Evolutionary conservation across 306 rosid genomes (phyloP).

Genomic region (Lithocarpus polystachyus): DNA sequence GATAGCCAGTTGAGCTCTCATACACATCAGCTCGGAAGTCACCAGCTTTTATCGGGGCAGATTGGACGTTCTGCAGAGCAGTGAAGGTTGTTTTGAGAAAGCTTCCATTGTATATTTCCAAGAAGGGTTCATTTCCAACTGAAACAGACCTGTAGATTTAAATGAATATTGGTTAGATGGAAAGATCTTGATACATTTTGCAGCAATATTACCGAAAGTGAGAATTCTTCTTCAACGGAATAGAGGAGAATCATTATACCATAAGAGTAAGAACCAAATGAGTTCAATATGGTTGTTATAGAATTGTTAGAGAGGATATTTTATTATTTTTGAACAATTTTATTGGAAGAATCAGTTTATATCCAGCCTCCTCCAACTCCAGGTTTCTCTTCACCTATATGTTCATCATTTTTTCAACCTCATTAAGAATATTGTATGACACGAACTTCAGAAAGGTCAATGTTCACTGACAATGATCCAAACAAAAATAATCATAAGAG

Average conservation of each 20-base stretch:
- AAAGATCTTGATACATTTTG: not conserved
- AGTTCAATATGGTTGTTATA: not conserved
- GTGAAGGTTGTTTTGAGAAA: slow-evolving; percentile 21
- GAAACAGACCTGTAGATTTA: slow-evolving; percentile 72
- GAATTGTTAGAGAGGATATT: not conserved
- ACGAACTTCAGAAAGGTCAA: not conserved
- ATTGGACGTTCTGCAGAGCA: too few species aligned
- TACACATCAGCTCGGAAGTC: slow-evolving; percentile 93
- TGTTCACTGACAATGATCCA: not conserved
- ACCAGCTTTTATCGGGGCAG: slow-evolving; percentile 29
- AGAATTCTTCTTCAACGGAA: not conserved
- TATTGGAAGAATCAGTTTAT: not conserved
- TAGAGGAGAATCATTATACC: not conserved
- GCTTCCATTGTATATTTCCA: slow-evolving; percentile 67
- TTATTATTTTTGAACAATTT: not conserved
- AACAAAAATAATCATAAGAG: not conserved
- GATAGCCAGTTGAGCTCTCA: not conserved
- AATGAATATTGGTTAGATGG: not conserved
- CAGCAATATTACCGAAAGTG: not conserved
- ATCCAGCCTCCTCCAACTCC: not conserved
- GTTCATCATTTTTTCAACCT: not conserved
- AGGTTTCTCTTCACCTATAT: not conserved
- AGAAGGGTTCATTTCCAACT: slow-evolving; percentile 93
- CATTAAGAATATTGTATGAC: not conserved
- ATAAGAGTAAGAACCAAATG: not conserved